Base-by-base conservation (phyloP, 129 eudicot species). In the Logfia minima region DNA sequence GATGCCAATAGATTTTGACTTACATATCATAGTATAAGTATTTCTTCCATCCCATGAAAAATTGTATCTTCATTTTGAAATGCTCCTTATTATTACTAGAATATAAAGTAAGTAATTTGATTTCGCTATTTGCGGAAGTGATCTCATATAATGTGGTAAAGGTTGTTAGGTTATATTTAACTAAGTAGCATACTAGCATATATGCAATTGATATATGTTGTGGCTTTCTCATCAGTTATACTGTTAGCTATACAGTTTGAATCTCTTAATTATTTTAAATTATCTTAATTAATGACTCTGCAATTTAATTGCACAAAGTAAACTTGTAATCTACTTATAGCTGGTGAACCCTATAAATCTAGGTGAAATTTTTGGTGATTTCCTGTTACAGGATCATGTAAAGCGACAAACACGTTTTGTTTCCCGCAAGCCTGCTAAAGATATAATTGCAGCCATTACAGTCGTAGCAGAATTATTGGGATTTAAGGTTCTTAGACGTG, bases 401-500 rank as follows among this genome's bases (percentile, higher is more conserved):
- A 88, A 84, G 78, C 82, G 99, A 66, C 99, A 95, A 87, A 95
- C 99, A 74, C 97, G 99, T 75, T 95, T 95, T 76, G 92, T 95
- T 80, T 95, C 99, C 58, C 91, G 96, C 69, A 80, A 88, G 72
- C 96, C 97, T 62, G 92, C 99, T 79, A 80, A 77, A 72, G 93
- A 81, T 58, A 86, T 92, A 70, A 83, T 89, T 60, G 76, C 87
- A 67, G 87, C 96, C 3, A 84, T 95, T 81, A 87, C 83, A 77
- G 79, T 81, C 17, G 96, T 89, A 75, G 94, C 97, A 28, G 88
- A 77, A 52, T 84, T 95, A 69, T 73, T 95, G 97, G 89, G 94
- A 45, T 84, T 95, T 66, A 95, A 91, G 86, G 97, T 85, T 73
- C 85, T 85, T 77, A 88, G 96, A 56, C 90, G 91, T 16, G 83